Base-by-base conservation (phyloP, 148 eudicot species). In the Hydrangea macrophylla region DNA sequence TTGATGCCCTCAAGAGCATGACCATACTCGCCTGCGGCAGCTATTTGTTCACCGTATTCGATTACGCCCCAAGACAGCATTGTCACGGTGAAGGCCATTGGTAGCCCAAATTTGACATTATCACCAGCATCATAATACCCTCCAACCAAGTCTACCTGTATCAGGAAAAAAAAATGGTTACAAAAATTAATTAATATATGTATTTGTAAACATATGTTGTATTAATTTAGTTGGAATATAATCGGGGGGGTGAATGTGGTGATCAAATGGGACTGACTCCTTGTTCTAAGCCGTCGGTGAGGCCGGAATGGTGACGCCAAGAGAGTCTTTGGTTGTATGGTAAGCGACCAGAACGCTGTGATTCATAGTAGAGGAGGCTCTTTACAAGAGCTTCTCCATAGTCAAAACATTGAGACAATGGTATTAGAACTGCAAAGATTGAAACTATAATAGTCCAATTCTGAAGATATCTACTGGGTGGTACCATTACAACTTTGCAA, bases 81-180 rank as follows among this genome's bases (percentile, higher is more conserved):
- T 15, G 94, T 88, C 13, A 88, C 75, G 7, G 89, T 83, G 60
- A 79, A 88, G 0, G 94, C 97, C 97, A 90, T 90, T 15, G 96
- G 96, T 0, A 88, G 80, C 12, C 96, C 93, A 70, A 90, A 88
- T 79, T 90, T 90, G 11, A 90, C 92, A 44, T 90, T 80, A 61
- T 88, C 93, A 35, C 96, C 96, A 5, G 96, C 92, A 30, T 89
- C 96, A 10, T 87, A 89, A 62, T 89, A 89, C 31, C 96, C 96
- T 74, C 96, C 92, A 1, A 87, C 90, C 79, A 89, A 81, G 65
- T 87, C 88, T 81, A 84, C 92, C 96, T 89, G 56, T 72, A 75
- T 40, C 5, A 4, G 39, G 4, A 4, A 35, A 35, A 35, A n/a
- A n/a, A n/a, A n/a, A n/a, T n/a, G n/a, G n/a, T n/a, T n/a, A n/a